Evolutionary conservation across 768 basidiomycete genomes (phyloP).

Genomic region (Tulasnella sp.): DNA sequence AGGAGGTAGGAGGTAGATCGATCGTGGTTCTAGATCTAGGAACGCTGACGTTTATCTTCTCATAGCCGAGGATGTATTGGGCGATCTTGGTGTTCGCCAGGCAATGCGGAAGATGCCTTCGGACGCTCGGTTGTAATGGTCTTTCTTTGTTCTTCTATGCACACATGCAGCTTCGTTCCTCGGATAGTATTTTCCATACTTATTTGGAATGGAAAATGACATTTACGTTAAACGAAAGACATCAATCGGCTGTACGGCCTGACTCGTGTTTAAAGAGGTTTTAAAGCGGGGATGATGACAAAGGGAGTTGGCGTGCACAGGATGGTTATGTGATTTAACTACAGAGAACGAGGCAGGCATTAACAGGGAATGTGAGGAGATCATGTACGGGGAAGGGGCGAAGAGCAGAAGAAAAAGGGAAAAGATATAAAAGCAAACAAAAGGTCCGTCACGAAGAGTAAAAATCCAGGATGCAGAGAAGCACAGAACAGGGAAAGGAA

Average conservation of each 20-base stretch:
- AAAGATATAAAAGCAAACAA: neutral
- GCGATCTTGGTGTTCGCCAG: conserved; percentile 77
- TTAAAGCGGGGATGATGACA: neutral
- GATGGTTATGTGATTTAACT: neutral
- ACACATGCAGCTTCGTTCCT: neutral
- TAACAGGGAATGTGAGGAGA: neutral
- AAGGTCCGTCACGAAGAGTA: neutral
- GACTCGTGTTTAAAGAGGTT: neutral
- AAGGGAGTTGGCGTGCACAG: neutral
- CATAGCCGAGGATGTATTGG: conserved; percentile 47
- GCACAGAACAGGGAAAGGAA: neutral
- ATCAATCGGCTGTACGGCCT: conserved; percentile 9
- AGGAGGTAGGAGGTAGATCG: conserved; percentile 58
- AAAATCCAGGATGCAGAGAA: conserved; percentile 1
- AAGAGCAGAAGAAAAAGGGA: neutral
- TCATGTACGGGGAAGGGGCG: neutral
- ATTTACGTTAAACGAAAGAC: neutral
- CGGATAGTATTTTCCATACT: neutral
- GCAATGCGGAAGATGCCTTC: conserved; percentile 65
- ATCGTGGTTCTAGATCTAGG: neutral
- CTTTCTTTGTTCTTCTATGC: neutral
- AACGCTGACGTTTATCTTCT: neutral
- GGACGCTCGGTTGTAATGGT: conserved; percentile 8
- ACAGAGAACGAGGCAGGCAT: conserved; percentile 8
- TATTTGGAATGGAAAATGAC: neutral